Base-by-base conservation (phyloP, 2,329 filamentous ascomycete species). In the Diaporthe nobilis region DNA sequence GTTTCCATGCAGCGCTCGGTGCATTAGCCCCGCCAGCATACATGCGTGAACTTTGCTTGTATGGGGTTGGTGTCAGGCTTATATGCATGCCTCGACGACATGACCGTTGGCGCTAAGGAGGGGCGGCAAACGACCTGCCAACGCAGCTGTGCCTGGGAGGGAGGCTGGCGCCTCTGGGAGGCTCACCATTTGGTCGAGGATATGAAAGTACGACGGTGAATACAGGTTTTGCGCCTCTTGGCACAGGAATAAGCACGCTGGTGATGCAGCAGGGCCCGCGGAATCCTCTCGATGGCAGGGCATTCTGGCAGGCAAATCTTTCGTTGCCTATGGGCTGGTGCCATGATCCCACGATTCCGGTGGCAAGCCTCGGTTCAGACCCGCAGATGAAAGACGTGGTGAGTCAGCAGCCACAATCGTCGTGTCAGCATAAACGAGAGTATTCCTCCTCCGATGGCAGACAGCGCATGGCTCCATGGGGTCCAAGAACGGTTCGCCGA, bases 1-100 rank as follows among this genome's bases (percentile, higher is more conserved):
- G 65, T 55, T 70, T 70, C 65, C 65, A 70, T 70, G 65, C 65
- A 42, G 65, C 8, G 37, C 47, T 68, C 65, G 28, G 34, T 68
- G 65, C 65, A 68, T 55, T 70, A 70, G 65, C 65, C 49, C 63
- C 12, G 65, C 9, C 34, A 31, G 47, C 49, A 10, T 28, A 49
- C 65, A 70, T 31, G 42, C 65, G 42, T 42, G 47, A 20, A 22
- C 34, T 28, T 42, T 25, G 49, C 65, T 55, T 39, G 49, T 47
- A 65, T 44, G 42, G 61, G 42, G 28, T 65, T 47, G 61, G 17
- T 34, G 61, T n/a, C 65, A 55, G 65, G 65, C 65, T 70, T 70
- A 39, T 70, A 70, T 70, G 65, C 31, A 70, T 39, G 31, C 22
- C 47, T 25, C 31, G 47, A 70, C 42, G 65, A 42, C 65, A 25